Base-by-base conservation (phyloP, 805 yeast genomes). In the Saccharomycopsis sp. region DNA sequence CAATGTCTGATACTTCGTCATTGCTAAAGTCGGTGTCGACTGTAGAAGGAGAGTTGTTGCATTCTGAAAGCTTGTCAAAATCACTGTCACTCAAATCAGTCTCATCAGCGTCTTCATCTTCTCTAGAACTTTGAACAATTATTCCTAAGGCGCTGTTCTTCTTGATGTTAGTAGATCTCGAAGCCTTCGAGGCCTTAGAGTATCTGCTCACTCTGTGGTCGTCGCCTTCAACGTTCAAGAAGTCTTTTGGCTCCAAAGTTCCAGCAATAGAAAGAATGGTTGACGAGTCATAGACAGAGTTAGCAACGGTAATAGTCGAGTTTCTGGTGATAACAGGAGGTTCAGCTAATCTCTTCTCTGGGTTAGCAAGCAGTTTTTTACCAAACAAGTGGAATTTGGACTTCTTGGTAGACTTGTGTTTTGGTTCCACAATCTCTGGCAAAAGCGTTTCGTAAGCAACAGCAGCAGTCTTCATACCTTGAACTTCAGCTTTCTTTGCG, bases 101-200 rank as follows among this genome's bases (percentile, higher is more conserved):
- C 8, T 56, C 56, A 21, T 55, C 57, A 2, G 34, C 12, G 9
- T n/a, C 29, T n/a, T 37, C 29, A n/a, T 52, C 52, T 8, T 52
- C 53, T 12, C 37, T 29, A 12, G 37, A 7, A 29, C 37, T 14
- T 29, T 29, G 48, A 12, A 58, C 41, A 18, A 54, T 50, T 18
- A 58, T 58, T 4, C 61, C 61, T 34, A 58, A 46, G 18, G 59
- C 61, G 46, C 54, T 58, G 37, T 58, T 58, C 52, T 55, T 52
- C 2, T 24, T 16, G 18, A 58, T 58, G 12, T 16, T 51, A 15
- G 54, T 52, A 21, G 56, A 8, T 24, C 37, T 56, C 15, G 54
- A 46, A 4, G 47, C 15, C 37, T 29, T 54, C 3, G 55, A 50
- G 24, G 44, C 29, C 18, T n/a, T 29, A 7, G 54, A 55, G 29